Evolutionary conservation across 306 rosid species (phyloP), one percentile per base, ranked within the genome.

Genomic region (Malus sieversii): DNA sequence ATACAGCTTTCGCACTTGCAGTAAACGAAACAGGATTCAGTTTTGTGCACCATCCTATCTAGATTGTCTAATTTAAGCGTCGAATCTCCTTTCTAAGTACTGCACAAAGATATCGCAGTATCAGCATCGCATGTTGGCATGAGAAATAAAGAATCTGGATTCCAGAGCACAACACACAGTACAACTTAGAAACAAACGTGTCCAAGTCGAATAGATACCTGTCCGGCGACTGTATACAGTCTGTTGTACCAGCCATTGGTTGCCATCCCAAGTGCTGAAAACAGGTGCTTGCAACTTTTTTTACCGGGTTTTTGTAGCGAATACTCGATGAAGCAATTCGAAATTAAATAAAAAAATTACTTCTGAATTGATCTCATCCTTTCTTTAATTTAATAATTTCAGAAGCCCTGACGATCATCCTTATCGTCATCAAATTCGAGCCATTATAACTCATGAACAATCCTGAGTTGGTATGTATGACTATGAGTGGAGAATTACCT

Each of bases 221-320:
- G 98, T 79, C 98, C 98, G 7, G 98, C 92, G 32, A 92, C 89
- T 5, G 96, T 94, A 52, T 94, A 94, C 38, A 94, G 79, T 75
- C 97, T 87, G 80, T 94, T 94, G 82, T 88, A 87, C 96, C 96
- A 92, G 71, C 98, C 98, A 73, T 87, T 92, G 71, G 84, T 75
- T 66, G 96, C 86, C 98, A 94, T 94, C 76, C 97, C 98, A 74
- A 94, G 88, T 46, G 96, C 95, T 27, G 98, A 84, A 75, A 78
- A 86, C 74, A 94, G 77, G 84, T 87, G 83, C 75, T 80, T 94
- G 68, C 86, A 81, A 85, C 86, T 25, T 25, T 25, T 77, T 79
- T 94, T 97, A 60, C 97, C 96, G 2, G 96, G 96, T 62, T 72
- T 87, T 83, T 87, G 92, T 58, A 94, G 88, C 20, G 88, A 72